Percentiles rank a stretch among this genome's conserved stretches.
phyloP scores from a whole-genome alignment of 257 asterid genomes.

The Paraleonurus japonicus region DNA sequence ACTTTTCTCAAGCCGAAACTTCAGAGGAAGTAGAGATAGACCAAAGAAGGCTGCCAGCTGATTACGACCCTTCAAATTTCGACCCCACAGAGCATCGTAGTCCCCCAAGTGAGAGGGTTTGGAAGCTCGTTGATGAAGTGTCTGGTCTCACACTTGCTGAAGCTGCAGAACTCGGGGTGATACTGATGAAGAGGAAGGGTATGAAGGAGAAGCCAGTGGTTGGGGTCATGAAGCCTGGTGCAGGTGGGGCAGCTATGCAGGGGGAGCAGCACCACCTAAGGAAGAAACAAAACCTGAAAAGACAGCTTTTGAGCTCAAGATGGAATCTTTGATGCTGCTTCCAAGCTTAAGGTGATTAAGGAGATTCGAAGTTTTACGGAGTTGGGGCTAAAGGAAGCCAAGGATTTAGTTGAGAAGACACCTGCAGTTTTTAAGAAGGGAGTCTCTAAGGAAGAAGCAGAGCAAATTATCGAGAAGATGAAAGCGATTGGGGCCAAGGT shows the following conservation, averaged over 20 bases:
- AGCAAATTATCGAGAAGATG: conserved; percentile 46
- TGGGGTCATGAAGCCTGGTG: conserved; percentile 61
- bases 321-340: conserved; percentile 66
- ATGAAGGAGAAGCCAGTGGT: conserved; percentile 42
- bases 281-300: conserved; percentile 69
- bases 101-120: conserved; percentile 73
- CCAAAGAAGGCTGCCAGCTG: conserved; percentile 83
- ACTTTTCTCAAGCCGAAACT: conserved; percentile 61
- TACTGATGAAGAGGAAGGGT: conserved; percentile 46
- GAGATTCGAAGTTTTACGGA: conserved; percentile 44
- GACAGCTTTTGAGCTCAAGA: conserved; percentile 68
- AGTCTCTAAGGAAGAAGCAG: conserved; percentile 44
- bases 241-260: conserved; percentile 43
- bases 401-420: conserved; percentile 48
- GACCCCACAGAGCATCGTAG: conserved; percentile 85
- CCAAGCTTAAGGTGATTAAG: conserved; percentile 71
- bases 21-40: conserved; percentile 72
- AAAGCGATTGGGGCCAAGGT: conserved; percentile 49
- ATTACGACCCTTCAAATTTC: conserved; percentile 73
- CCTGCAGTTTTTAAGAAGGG: conserved; percentile 46
- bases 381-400: conserved; percentile 44
- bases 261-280: conserved; percentile 37
- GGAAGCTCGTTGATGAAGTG: conserved; percentile 83
- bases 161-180: conserved; percentile 53
- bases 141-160: conserved; percentile 70